Evolutionary conservation across 2,329 filamentous ascomycete species (phyloP), one percentile per base, ranked within the genome.

Genomic region (Zasmidium angulare): DNA sequence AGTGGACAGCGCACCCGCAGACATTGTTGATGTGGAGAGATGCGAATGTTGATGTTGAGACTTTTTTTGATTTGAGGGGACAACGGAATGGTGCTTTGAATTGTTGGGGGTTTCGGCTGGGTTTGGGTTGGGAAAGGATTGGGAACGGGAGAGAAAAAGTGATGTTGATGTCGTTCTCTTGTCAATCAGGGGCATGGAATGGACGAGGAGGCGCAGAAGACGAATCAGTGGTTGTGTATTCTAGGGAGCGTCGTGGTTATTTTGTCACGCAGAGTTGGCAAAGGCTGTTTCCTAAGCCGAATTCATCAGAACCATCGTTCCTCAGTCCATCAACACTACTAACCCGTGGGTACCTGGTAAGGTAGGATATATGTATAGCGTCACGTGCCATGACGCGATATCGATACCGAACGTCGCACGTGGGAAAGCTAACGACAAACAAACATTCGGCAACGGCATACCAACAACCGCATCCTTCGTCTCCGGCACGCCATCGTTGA

Each of bases 241-340:
- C 31, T 46, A 36, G 43, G 23, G 36, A 31, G 24, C 9, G 12
- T 54, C n/a, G 52, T 54, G 46, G 21, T 47, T 46, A 22, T 46
- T 52, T 58, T 58, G 56, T 58, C 55, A 53, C 23, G 50, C 23
- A 58, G 50, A 58, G 26, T 53, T 58, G 56, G 46, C 56, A 58
- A 58, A 58, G 56, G 56, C 56, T 58, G 56, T 58, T 58, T 58
- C 50, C 31, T 31, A 58, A 58, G 56, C 56, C 56, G 43, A 11
- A 14, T 17, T 19, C 11, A 56, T 22, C n/a, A n/a, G n/a, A n/a
- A n/a, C n/a, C n/a, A n/a, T n/a, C n/a, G n/a, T n/a, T n/a, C n/a
- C n/a, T n/a, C n/a, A n/a, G n/a, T n/a, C n/a, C n/a, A n/a, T n/a
- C n/a, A n/a, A n/a, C n/a, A n/a, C n/a, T n/a, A n/a, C n/a, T n/a